phyloP scores from a whole-genome alignment of 106 monocot genomes.

The Platanthera zijinensis region DNA sequence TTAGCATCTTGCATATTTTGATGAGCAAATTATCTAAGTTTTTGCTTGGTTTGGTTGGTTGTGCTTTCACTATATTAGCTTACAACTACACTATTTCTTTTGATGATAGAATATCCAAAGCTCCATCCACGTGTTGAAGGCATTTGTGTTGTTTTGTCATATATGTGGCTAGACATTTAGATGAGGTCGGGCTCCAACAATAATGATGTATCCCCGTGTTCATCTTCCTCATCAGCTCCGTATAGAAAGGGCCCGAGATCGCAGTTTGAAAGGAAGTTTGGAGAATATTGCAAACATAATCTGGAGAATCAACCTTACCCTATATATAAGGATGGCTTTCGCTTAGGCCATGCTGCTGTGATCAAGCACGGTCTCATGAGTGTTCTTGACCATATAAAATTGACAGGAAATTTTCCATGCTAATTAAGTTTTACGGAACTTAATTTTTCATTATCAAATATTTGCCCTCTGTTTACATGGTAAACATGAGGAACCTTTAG shows the following conservation, averaged over 20 bases:
- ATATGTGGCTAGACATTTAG: constrained; percentile 35
- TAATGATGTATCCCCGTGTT: constrained; percentile 27
- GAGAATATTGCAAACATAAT: constrained; percentile 68
- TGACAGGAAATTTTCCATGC: constrained; percentile 44
- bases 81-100: not conserved
- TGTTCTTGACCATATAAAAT: constrained; percentile 54
- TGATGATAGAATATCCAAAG: constrained; percentile 31
- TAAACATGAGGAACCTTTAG: too few relatives aligned
- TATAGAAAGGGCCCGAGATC: constrained; percentile 43
- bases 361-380: constrained; percentile 36
- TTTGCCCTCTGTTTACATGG: too few relatives aligned
- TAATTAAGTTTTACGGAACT: not conserved
- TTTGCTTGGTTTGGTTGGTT: too few relatives aligned
- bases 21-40: too few relatives aligned
- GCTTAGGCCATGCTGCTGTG: constrained; percentile 46
- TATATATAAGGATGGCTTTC: constrained; percentile 65
- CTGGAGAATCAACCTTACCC: constrained; percentile 50
- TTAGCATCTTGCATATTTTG: too few relatives aligned
- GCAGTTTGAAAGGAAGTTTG: constrained; percentile 55
- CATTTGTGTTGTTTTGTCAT: constrained; percentile 21
- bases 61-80: too few relatives aligned
- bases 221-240: constrained; percentile 25
- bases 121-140: constrained; percentile 29
- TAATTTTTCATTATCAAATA: too few relatives aligned
- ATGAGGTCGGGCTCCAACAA: constrained; percentile 39